Evolutionary conservation across 2,329 filamentous ascomycete genomes (phyloP), one percentile per base, ranked within the genome.

Genomic region (Penicillium brevicompactum): DNA sequence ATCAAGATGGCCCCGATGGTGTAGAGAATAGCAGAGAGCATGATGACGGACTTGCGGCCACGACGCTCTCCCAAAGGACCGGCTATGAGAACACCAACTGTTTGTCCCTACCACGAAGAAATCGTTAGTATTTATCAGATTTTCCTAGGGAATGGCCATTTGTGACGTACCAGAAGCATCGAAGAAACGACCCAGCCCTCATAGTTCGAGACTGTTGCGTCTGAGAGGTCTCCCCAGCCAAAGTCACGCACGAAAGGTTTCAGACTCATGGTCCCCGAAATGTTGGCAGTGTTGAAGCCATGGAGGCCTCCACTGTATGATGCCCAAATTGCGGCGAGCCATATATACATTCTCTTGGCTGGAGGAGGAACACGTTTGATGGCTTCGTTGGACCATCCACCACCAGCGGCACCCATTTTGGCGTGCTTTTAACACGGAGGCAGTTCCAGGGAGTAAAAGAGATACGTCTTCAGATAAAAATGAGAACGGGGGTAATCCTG

Each of bases 211-310:
- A 59, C 48, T 5, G 45, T 40, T 3, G 14, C 32, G 0, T 30
- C 27, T 2, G 57, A 41, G 38, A 63, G 37, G 14, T 58, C 14
- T 2, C 46, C 55, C 60, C 59, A 64, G 2, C 58, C 56, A 51
- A 63, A 64, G 10, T 64, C 58, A 21, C 52, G 40, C 5, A 50
- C 47, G 49, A 63, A 65, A 4, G 61, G 58, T 14, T 55, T 50
- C 30, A 65, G 51, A n/a, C 53, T 56, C 59, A 65, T 65, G 1
- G 59, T 58, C 0, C 62, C 62, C 2, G 62, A 65, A 9, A 65
- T 65, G 45, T 65, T 63, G n/a, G 61, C 56, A 9, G 62, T 60
- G n/a, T 63, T 65, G 49, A 65, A 63, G 10, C 58, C 61, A 54
- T 64, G 61, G 7, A 64, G 50, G 13, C 59, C 61, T 22, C 61